These are phyloP conservation scores for Lipomyces japonicus DNA, from an alignment of 805 yeast genomes.

Conservation along the genomic window DNA sequence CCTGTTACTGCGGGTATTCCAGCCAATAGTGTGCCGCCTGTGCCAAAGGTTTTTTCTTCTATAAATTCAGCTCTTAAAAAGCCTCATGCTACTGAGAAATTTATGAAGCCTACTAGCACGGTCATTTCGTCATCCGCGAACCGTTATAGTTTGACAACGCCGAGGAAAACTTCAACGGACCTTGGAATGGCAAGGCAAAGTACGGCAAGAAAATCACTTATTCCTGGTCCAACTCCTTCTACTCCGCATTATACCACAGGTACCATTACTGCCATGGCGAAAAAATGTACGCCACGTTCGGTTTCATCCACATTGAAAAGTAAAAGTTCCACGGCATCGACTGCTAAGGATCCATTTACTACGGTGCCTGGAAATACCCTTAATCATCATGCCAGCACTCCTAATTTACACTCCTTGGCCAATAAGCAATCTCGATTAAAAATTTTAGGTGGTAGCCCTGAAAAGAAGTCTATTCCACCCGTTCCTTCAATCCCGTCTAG, in stretches of 20 bases:
- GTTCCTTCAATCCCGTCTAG: constrained; percentile 2
- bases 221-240: constrained; percentile 6
- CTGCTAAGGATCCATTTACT: constrained; percentile 12
- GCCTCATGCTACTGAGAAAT: background rate
- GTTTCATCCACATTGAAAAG: background rate
- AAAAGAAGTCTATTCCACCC: background rate
- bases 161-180: background rate
- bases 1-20: constrained; percentile 9
- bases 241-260: constrained; percentile 1
- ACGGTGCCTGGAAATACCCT: constrained; percentile 10
- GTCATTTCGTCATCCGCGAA: background rate
- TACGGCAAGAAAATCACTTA: constrained; percentile 6
- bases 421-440: constrained; percentile 1
- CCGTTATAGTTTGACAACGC: background rate
- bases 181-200: background rate
- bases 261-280: constrained; percentile 3
- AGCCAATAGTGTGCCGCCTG: constrained; percentile 3
- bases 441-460: background rate
- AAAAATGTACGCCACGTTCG: background rate
- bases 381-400: constrained; percentile 25
- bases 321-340: background rate
- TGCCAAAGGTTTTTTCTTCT: background rate
- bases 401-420: constrained; percentile 10
- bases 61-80: background rate
- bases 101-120: constrained; percentile 5